Evolutionary conservation across 208 protist genomes (phyloP).

Genomic region (Trypanosoma congolense): DNA sequence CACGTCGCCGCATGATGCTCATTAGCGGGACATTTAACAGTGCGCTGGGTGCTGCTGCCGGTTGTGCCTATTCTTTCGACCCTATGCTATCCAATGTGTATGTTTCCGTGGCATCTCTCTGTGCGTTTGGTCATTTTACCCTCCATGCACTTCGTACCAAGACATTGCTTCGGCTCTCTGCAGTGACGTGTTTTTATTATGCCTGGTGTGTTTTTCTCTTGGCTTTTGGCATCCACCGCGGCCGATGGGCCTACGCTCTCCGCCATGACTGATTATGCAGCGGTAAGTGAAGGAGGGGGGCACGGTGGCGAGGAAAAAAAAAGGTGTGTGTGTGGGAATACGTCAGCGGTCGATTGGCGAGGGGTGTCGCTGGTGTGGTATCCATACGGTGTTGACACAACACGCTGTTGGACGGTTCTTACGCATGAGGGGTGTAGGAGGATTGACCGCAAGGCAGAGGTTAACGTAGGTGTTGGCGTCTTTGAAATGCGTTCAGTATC

Average conservation of each 20-base stretch:
- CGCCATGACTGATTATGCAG: constrained; percentile 37
- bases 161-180: constrained; percentile 28
- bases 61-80: constrained; percentile 46
- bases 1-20: constrained; percentile 56
- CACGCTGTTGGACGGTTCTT: no score
- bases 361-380: no score
- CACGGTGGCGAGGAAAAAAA: no score
- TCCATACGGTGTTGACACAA: no score
- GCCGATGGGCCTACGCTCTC: constrained; percentile 55
- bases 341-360: no score
- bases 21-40: constrained; percentile 66
- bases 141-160: constrained; percentile 62
- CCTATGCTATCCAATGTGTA: constrained; percentile 53
- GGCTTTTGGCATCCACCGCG: constrained; percentile 40
- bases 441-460: background rate
- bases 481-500: no score
- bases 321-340: no score
- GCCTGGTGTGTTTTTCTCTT: constrained; percentile 49
- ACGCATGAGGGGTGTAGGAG: no score
- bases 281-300: background rate
- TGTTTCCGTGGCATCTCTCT: constrained; percentile 37
- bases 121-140: constrained; percentile 56
- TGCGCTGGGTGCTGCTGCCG: constrained; percentile 36
- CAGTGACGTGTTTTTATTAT: constrained; percentile 36
- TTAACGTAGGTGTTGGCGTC: background rate